Percentiles rank a stretch among this genome's conserved stretches.
Evolutionary conservation across 2,329 filamentous ascomycete genomes (phyloP).

Genomic region (Colletotrichum siamense): DNA sequence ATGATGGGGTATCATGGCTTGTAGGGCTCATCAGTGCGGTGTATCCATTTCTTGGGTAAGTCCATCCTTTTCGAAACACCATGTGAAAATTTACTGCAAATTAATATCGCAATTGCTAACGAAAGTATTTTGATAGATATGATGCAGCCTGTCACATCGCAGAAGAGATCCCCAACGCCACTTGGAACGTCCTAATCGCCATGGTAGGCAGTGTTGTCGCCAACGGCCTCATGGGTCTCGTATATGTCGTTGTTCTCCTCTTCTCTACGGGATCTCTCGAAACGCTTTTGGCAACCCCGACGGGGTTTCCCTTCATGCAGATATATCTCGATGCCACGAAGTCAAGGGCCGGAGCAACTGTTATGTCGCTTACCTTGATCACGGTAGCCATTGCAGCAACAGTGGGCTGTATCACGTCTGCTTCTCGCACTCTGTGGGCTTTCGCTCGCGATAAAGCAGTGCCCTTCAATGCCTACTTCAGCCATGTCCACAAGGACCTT

Average conservation of each 20-base stretch:
- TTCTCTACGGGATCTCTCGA: constrained; percentile 46
- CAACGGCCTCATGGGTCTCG: constrained; percentile 51
- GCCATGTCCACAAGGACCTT: constrained; percentile 32
- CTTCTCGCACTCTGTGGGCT: constrained; percentile 41
- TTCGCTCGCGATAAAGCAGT: constrained; percentile 42
- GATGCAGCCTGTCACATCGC: constrained; percentile 38
- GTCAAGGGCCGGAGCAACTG: constrained; percentile 27
- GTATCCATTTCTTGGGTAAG: constrained; percentile 37
- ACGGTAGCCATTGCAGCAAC: constrained; percentile 32
- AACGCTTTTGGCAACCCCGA: constrained; percentile 40
- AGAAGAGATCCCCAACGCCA: constrained; percentile 36
- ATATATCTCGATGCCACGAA: constrained; percentile 36
- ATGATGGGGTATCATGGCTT: constrained; percentile 34
- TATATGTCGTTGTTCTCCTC: constrained; percentile 45
- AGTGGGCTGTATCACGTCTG: constrained; percentile 36
- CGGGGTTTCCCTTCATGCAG: constrained; percentile 49
- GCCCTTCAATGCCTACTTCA: constrained; percentile 40
- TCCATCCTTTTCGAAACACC: too few relatives aligned
- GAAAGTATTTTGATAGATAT: constrained; percentile 23
- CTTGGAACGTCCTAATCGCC: constrained; percentile 34
- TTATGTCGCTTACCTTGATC: constrained; percentile 31
- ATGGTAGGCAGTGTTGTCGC: constrained; percentile 38
- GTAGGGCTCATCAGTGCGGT: constrained; percentile 34
- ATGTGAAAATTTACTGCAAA: fast-evolving
- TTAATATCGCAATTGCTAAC: not conserved